A percentile compares a stretch with the other conserved stretches of the same genome.
These are phyloP conservation scores for Holtermannia corniformis DNA, from an alignment of 768 basidiomycete genomes.

Conservation along the genomic window DNA sequence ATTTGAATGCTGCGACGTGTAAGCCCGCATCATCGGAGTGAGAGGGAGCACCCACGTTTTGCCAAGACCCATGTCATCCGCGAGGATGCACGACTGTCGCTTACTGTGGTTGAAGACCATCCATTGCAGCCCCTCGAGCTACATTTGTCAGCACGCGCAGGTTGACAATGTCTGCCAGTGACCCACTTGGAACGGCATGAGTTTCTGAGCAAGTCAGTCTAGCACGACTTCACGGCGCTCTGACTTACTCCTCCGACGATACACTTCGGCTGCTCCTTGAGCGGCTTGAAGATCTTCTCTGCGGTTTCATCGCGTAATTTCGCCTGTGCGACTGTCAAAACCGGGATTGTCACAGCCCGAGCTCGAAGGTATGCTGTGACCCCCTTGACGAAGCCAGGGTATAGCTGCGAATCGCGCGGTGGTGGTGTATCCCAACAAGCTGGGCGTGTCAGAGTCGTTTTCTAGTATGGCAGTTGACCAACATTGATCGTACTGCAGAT, in stretches of 20 bases:
- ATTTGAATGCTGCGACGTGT: conserved; percentile 89
- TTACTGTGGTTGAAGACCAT: conserved; percentile 36
- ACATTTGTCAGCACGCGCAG: conserved; percentile 1
- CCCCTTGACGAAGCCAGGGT: conserved; percentile 58
- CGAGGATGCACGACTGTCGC: conserved; percentile 48
- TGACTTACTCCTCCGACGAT: conserved; percentile 47
- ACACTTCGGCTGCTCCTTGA: conserved; percentile 52
- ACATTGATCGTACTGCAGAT: conserved; percentile 89
- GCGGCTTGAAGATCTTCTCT: conserved; percentile 43
- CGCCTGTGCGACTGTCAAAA: conserved; percentile 40
- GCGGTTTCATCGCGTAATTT: conserved; percentile 22
- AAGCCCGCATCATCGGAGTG: conserved; percentile 44
- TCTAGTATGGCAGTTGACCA: conserved; percentile 19
- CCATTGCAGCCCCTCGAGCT: conserved; percentile 44
- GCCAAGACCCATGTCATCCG: conserved; percentile 85
- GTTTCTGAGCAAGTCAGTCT: conserved; percentile 26
- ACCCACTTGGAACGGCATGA: conserved; percentile 79
- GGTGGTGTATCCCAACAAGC: conserved; percentile 94
- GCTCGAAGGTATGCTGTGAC: conserved; percentile 59
- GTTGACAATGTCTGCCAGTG: background rate
- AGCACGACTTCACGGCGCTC: background rate
- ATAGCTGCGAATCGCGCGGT: conserved; percentile 49
- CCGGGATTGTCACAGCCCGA: conserved; percentile 53
- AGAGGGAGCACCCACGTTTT: conserved; percentile 34
- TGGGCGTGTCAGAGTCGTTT: conserved; percentile 36